Evolutionary conservation across 352 stramenopile genomes (phyloP).

Genomic region (Phytophthora parvispora): DNA sequence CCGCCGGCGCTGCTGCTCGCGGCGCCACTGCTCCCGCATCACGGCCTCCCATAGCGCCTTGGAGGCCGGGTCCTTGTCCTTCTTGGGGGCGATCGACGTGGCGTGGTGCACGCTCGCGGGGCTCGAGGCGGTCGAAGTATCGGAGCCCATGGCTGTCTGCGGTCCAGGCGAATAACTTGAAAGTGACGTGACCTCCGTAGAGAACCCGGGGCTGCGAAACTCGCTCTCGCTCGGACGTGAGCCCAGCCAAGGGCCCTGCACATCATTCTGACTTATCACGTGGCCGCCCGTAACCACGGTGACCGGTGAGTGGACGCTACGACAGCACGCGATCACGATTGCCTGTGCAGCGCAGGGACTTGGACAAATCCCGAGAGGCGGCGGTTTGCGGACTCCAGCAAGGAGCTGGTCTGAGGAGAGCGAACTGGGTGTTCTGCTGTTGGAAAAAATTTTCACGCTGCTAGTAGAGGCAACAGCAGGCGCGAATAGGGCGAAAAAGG

Average conservation of each 20-base stretch:
- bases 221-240: neutral
- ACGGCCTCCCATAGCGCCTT: constrained; percentile 24
- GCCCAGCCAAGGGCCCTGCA: neutral
- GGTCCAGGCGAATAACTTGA: neutral
- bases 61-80: neutral
- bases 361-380: neutral
- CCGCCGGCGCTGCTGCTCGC: neutral
- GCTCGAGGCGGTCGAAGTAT: neutral
- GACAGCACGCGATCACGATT: neutral
- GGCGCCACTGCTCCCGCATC: neutral
- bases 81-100: neutral
- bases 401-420: neutral
- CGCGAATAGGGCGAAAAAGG: too few species aligned
- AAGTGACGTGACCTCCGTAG: neutral
- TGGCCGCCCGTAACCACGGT: neutral
- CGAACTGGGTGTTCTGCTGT: neutral
- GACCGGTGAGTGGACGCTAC: neutral
- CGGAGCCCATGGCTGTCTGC: neutral
- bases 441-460: neutral
- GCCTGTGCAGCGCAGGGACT: neutral
- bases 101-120: neutral
- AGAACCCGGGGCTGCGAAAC: neutral
- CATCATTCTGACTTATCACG: neutral
- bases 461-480: neutral
- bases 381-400: neutral